phyloP scores from a whole-genome alignment of 179 eudicot species.

The Silene coronaria region DNA sequence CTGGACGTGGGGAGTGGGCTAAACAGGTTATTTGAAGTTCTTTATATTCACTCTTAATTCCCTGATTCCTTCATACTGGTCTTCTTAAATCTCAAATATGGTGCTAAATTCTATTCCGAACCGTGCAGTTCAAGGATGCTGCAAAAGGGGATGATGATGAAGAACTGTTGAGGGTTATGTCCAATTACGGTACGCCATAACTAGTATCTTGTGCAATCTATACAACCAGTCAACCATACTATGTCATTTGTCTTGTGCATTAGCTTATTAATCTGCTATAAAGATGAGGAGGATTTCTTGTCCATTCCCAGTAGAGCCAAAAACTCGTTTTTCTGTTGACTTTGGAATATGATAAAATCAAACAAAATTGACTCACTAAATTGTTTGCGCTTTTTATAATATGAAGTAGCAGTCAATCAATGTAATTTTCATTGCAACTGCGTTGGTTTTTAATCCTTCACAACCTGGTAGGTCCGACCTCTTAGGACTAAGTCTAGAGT shows the following conservation, averaged over 20 bases:
- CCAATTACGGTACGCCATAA: constrained; percentile 62
- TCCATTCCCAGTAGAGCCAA: background rate
- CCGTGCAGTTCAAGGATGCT: constrained; percentile 83
- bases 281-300: background rate
- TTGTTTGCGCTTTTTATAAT: background rate
- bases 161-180: constrained; percentile 71
- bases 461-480: too few relatives aligned
- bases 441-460: too few relatives aligned
- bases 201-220: background rate
- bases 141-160: constrained; percentile 49
- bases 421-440: too few relatives aligned
- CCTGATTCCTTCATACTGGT: background rate
- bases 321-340: background rate
- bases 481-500: too few relatives aligned
- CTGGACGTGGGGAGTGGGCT: constrained; percentile 79
- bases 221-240: background rate
- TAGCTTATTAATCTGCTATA: too few relatives aligned
- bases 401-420: background rate
- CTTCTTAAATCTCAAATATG: background rate
- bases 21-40: constrained; percentile 46
- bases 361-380: background rate
- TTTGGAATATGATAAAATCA: background rate
- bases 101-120: background rate
- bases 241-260: background rate
- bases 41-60: background rate